Evolutionary conservation across 1,284 basidiomycete species (phyloP).

Genomic region (Trametes versicolor): DNA sequence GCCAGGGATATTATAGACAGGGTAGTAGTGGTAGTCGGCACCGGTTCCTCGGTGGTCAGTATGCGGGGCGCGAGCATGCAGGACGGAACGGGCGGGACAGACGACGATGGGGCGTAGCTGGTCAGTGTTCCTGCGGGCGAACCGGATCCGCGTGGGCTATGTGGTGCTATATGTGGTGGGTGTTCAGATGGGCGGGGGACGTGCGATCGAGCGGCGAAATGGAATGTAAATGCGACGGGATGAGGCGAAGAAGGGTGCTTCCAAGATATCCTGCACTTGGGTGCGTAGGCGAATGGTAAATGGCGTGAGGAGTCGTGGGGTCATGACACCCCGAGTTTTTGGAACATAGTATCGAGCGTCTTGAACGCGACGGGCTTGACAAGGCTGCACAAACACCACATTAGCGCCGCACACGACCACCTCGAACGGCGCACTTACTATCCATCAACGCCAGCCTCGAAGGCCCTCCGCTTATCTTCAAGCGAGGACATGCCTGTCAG

Average conservation of each 20-base stretch:
- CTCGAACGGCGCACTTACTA: slow-evolving; percentile 68
- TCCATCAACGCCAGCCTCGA: slow-evolving; percentile 93
- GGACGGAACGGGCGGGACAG: neutral
- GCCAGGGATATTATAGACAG: slow-evolving; percentile 11
- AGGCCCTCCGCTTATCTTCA: slow-evolving; percentile 92
- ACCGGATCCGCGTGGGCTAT: slow-evolving; percentile 3
- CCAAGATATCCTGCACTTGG: slow-evolving; percentile 20
- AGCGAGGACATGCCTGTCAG: slow-evolving; percentile 93
- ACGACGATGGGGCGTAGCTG: neutral
- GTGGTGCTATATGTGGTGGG: slow-evolving; percentile 11
- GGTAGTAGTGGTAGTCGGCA: slow-evolving; percentile 14
- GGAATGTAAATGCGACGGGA: neutral
- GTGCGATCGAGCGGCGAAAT: slow-evolving; percentile 3
- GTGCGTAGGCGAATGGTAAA: neutral
- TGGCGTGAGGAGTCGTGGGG: slow-evolving; percentile 16
- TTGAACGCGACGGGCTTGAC: slow-evolving; percentile 94
- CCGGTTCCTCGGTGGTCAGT: slow-evolving; percentile 15
- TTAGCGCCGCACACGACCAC: slow-evolving; percentile 6
- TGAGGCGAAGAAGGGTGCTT: slow-evolving; percentile 6
- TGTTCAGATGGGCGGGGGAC: neutral
- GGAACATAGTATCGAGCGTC: slow-evolving; percentile 88
- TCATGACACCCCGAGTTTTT: slow-evolving; percentile 74
- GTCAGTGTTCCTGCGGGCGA: slow-evolving; percentile 9
- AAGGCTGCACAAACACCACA: slow-evolving; percentile 58
- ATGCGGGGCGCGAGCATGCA: slow-evolving; percentile 5